Percentiles rank a stretch among this genome's conserved stretches.
These are phyloP conservation scores for Bothriochloa decipiens DNA, from an alignment of 176 grass and related monocot genomes.

Conservation along the genomic window DNA sequence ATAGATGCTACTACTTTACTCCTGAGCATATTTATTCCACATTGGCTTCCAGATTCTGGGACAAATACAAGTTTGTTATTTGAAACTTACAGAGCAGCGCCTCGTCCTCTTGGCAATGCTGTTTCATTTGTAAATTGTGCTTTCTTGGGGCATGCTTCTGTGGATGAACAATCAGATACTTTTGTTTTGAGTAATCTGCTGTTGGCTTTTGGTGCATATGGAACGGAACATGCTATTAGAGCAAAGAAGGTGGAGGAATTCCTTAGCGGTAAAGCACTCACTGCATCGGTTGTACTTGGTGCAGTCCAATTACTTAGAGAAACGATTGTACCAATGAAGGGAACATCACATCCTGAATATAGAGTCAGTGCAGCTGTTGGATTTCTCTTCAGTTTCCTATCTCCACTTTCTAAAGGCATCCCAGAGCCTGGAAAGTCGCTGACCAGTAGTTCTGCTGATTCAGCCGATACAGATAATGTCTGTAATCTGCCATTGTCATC, in stretches of 20 bases:
- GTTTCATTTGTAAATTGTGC: conserved; percentile 73
- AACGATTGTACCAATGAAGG: conserved; percentile 60
- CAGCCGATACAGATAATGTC: conserved; percentile 25
- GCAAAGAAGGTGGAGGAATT: conserved; percentile 66
- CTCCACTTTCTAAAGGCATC: conserved; percentile 51
- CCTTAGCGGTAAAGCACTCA: conserved; percentile 54
- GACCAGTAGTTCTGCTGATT: not conserved
- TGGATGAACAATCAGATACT: conserved; percentile 42
- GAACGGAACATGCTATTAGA: conserved; percentile 75
- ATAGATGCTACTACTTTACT: conserved; percentile 51
- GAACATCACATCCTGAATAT: conserved; percentile 63
- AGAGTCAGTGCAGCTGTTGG: conserved; percentile 73
- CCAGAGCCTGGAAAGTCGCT: conserved; percentile 40
- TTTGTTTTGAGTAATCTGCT: conserved; percentile 52
- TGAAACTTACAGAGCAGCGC: conserved; percentile 66
- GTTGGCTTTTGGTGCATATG: conserved; percentile 79
- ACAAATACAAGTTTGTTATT: conserved; percentile 42
- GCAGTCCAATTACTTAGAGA: conserved; percentile 56
- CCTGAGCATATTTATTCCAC: conserved; percentile 69
- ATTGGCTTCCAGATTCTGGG: conserved; percentile 35
- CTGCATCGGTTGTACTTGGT: conserved; percentile 56
- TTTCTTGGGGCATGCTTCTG: conserved; percentile 49
- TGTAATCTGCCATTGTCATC: conserved; percentile 48
- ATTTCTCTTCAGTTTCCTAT: conserved; percentile 78
- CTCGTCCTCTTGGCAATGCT: conserved; percentile 77